phyloP scores from a whole-genome alignment of 2,329 filamentous ascomycete genomes.

The Zymoseptoria passerinii region DNA sequence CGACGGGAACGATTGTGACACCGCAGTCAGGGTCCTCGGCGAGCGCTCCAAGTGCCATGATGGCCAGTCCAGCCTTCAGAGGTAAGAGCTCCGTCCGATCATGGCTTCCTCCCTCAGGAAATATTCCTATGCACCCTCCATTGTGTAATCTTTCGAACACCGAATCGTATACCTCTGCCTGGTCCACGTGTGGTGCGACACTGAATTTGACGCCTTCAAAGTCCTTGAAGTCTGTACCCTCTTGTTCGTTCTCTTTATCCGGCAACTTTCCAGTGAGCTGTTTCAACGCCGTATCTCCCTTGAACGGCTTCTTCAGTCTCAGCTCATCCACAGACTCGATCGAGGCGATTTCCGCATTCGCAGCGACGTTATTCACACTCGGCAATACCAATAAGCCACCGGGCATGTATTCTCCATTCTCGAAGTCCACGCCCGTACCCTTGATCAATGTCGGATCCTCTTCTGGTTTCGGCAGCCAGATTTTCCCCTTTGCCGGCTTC shows the following conservation, averaged over 20 bases:
- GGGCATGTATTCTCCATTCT: conserved; percentile 59
- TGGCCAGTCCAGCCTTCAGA: conserved; percentile 90
- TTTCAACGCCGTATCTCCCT: conserved; percentile 61
- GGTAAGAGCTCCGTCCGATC: conserved; percentile 86
- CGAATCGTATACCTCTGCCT: conserved; percentile 85
- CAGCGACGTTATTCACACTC: conserved; percentile 68
- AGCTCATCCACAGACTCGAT: conserved; percentile 74
- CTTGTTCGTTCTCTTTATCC: conserved; percentile 56
- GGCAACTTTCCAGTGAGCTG: conserved; percentile 62
- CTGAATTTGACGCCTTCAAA: conserved; percentile 78
- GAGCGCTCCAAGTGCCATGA: conserved; percentile 90
- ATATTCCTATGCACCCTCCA: conserved; percentile 90
- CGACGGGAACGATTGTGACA: conserved; percentile 88
- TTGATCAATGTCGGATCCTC: conserved; percentile 74
- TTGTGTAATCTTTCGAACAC: conserved; percentile 76
- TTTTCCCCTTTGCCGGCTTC: conserved; percentile 66
- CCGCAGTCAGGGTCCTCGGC: conserved; percentile 79
- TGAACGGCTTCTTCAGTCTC: conserved; percentile 79
- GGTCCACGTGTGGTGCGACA: conserved; percentile 85
- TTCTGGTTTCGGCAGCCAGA: conserved; percentile 84
- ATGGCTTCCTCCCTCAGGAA: conserved; percentile 93
- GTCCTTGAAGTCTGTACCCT: conserved; percentile 46
- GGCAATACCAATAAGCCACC: conserved; percentile 84
- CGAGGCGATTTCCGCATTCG: conserved; percentile 75
- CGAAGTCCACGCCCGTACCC: conserved; percentile 72